These are phyloP conservation scores for Fraxinus angustifolia DNA, from an alignment of 305 asterid genomes.

Conservation along the genomic window DNA sequence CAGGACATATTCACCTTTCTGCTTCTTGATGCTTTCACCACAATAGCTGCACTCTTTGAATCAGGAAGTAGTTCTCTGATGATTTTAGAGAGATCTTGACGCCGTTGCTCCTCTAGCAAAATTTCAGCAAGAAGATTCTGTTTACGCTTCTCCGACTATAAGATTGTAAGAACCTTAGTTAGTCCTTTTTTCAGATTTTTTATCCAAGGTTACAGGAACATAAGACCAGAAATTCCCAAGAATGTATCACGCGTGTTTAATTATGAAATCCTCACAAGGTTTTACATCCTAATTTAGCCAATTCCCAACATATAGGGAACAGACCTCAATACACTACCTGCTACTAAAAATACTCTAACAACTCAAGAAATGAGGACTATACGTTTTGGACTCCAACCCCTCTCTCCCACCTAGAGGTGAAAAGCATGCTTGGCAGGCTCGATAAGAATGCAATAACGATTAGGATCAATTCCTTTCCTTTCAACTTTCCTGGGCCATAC, in stretches of 20 bases:
- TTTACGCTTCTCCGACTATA: conserved; percentile 52
- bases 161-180: conserved; percentile 4
- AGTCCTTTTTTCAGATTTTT: not conserved
- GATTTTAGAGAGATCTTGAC: conserved; percentile 39
- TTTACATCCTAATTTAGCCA: not conserved
- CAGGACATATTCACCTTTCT: conserved; percentile 47
- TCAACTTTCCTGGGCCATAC: not conserved
- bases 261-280: not conserved
- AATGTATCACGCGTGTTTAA: not conserved
- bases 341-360: not conserved
- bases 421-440: not conserved
- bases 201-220: not conserved
- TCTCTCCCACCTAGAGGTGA: not conserved
- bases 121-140: conserved; percentile 51
- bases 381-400: not conserved
- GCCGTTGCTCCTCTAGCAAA: conserved; percentile 55
- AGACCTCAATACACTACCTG: not conserved
- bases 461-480: not conserved
- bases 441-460: not conserved
- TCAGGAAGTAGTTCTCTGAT: conserved; percentile 36
- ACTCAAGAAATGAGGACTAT: not conserved
- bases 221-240: not conserved
- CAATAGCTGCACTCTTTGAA: conserved; percentile 45
- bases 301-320: not conserved
- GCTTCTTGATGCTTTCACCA: conserved; percentile 40